These are phyloP conservation scores for Selaginella moellendorffii DNA, from an alignment of 75 land plant genomes.

Conservation along the genomic window DNA sequence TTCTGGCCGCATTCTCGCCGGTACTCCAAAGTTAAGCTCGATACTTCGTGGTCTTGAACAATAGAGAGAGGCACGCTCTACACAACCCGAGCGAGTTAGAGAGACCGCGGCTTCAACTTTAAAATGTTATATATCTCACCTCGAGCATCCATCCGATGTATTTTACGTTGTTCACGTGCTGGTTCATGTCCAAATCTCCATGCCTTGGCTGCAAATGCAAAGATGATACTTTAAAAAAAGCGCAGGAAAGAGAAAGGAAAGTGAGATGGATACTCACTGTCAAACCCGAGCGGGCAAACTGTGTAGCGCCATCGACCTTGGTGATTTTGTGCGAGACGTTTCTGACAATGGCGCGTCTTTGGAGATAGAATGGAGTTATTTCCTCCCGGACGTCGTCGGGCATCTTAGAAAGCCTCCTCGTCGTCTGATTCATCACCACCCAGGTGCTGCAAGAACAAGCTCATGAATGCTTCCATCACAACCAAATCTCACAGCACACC, in stretches of 20 bases:
- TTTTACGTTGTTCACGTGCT: constrained; percentile 26
- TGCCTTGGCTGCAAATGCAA: constrained; percentile 11
- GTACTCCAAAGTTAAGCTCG: constrained; percentile 41
- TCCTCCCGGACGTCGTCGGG: background rate
- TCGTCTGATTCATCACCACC: background rate
- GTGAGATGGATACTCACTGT: constrained; percentile 29
- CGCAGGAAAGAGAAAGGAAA: background rate
- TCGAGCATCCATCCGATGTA: constrained; percentile 25
- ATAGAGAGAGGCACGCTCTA: background rate
- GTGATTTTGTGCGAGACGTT: constrained; percentile 41
- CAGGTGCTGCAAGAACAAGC: background rate
- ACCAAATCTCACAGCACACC: background rate
- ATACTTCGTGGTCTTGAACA: background rate
- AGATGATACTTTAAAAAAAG: too few relatives aligned
- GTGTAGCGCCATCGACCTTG: constrained; percentile 38
- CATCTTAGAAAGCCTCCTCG: background rate
- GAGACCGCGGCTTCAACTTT: background rate
- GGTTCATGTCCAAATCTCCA: constrained; percentile 26
- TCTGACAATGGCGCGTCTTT: background rate
- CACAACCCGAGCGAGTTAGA: background rate
- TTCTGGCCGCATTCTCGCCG: constrained; percentile 64
- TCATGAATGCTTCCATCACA: background rate
- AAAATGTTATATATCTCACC: constrained; percentile 8
- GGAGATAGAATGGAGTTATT: background rate
- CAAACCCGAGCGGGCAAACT: constrained; percentile 37